Percentiles rank a stretch among this genome's conserved stretches.
Evolutionary conservation across 2,329 filamentous ascomycete species (phyloP).

Genomic region (Pseudocercospora musae): DNA sequence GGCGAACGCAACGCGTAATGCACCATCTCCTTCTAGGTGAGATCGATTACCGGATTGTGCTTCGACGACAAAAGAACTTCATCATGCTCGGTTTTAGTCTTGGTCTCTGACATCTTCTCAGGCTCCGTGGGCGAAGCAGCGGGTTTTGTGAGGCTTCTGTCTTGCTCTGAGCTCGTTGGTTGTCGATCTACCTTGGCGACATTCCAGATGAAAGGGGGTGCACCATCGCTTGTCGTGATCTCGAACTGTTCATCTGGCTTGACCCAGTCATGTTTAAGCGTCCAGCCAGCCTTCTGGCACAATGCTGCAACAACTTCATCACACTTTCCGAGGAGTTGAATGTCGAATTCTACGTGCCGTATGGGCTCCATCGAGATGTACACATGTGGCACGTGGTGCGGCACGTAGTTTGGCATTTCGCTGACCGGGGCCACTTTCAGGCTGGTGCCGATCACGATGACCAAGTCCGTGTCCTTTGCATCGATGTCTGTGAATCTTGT

Average conservation of each 20-base stretch:
- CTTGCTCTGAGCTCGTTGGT: background rate
- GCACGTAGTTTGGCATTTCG: conserved; percentile 59
- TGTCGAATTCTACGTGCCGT: conserved; percentile 88
- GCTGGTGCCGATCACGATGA: conserved; percentile 93
- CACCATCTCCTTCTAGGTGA: background rate
- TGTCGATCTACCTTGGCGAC: background rate
- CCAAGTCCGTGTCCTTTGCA: conserved; percentile 74
- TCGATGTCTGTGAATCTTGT: conserved; percentile 78
- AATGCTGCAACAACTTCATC: conserved; percentile 87
- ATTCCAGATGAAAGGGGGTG: background rate
- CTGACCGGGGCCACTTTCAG: conserved; percentile 94
- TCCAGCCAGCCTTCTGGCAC: conserved; percentile 77
- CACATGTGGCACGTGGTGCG: conserved; percentile 34
- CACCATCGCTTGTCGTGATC: background rate
- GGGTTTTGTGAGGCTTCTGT: background rate
- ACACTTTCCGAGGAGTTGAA: conserved; percentile 93
- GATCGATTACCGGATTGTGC: background rate
- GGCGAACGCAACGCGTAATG: background rate
- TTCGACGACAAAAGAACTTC: background rate
- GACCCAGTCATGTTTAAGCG: conserved; percentile 57
- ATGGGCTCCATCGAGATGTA: conserved; percentile 58
- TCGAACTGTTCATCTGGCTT: background rate
- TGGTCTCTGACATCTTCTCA: background rate
- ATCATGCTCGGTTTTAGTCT: background rate
- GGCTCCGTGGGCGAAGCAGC: background rate